phyloP scores from a whole-genome alignment of 2,329 filamentous ascomycete species.

The Microdochium nivale region DNA sequence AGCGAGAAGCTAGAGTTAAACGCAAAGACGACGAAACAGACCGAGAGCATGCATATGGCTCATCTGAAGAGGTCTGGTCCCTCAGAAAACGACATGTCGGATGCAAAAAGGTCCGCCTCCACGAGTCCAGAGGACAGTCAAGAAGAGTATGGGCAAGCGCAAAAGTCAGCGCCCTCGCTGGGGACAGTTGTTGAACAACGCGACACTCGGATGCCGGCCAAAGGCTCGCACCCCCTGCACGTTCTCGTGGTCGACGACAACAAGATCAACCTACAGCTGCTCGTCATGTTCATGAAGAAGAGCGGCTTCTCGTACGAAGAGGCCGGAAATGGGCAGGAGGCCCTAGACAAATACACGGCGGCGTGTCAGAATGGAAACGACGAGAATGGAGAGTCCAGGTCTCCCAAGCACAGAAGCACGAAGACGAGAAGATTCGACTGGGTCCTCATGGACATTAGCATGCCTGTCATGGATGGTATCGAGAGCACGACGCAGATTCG shows the following conservation, averaged over 20 bases:
- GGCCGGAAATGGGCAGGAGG: constrained; percentile 37
- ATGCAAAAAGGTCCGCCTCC: too few species aligned
- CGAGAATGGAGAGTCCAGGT: too few species aligned
- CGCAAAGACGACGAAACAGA: too few species aligned
- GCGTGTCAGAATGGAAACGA: constrained; percentile 4
- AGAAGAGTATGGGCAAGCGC: not conserved
- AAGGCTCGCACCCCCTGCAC: constrained; percentile 4
- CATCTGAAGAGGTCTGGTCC: too few species aligned
- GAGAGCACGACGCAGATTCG: constrained; percentile 18
- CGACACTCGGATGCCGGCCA: not conserved
- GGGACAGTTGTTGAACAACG: not conserved
- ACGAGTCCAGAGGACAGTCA: too few species aligned
- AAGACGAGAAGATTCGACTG: constrained; percentile 33
- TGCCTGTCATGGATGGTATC: constrained; percentile 22
- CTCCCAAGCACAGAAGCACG: too few species aligned
- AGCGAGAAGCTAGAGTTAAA: too few species aligned
- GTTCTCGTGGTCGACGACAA: constrained; percentile 33
- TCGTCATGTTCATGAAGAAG: constrained; percentile 32
- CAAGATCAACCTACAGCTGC: constrained; percentile 30
- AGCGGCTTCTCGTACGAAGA: constrained; percentile 29
- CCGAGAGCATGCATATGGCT: too few species aligned
- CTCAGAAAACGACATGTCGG: too few species aligned
- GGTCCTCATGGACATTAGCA: constrained; percentile 36
- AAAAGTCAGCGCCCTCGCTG: too few species aligned
- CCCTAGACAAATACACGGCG: constrained; percentile 32